A percentile compares a stretch with the other conserved stretches of the same genome.
phyloP scores from a whole-genome alignment of 1,284 basidiomycete genomes.

The Ustilago sp. region DNA sequence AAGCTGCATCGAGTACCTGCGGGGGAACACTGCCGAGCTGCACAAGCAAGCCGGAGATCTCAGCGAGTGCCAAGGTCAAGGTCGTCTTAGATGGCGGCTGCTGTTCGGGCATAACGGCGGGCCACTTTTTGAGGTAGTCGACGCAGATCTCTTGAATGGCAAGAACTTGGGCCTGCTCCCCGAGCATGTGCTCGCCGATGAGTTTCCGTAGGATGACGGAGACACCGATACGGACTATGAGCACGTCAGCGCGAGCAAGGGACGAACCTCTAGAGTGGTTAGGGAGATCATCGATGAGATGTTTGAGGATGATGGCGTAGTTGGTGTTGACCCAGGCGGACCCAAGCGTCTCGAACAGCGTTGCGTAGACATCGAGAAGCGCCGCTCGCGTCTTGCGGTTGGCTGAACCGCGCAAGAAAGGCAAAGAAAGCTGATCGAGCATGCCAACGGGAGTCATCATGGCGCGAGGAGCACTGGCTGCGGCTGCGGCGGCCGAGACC shows the following conservation, averaged over 20 bases:
- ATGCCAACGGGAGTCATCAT: slow-evolving; percentile 83
- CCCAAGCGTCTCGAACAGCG: slow-evolving; percentile 82
- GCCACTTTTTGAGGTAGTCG: slow-evolving; percentile 88
- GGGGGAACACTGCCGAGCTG: slow-evolving; percentile 92
- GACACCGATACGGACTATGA: slow-evolving; percentile 81
- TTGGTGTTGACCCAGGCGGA: slow-evolving; percentile 83
- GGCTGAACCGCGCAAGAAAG: slow-evolving; percentile 80
- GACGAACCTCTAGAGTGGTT: slow-evolving; percentile 56
- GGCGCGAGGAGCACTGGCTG: slow-evolving; percentile 77
- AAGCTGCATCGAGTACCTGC: slow-evolving; percentile 86
- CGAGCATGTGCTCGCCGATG: slow-evolving; percentile 86
- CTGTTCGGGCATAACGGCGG: slow-evolving; percentile 88
- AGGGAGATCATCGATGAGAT: slow-evolving; percentile 80
- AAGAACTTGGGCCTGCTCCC: slow-evolving; percentile 86
- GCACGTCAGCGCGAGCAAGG: slow-evolving; percentile 73
- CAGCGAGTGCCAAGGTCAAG: slow-evolving; percentile 82
- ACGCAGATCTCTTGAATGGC: slow-evolving; percentile 88
- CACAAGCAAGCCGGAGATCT: slow-evolving; percentile 85
- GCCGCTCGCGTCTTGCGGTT: slow-evolving; percentile 81
- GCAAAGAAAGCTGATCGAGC: slow-evolving; percentile 80
- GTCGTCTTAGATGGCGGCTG: slow-evolving; percentile 79
- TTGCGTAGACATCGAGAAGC: slow-evolving; percentile 88
- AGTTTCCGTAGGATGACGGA: slow-evolving; percentile 84
- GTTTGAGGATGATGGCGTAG: slow-evolving; percentile 82
- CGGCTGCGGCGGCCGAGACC: slow-evolving; percentile 67